Evolutionary conservation across 768 basidiomycete genomes (phyloP), one percentile per base, ranked within the genome.

Genomic region (Termitomyces sp.): DNA sequence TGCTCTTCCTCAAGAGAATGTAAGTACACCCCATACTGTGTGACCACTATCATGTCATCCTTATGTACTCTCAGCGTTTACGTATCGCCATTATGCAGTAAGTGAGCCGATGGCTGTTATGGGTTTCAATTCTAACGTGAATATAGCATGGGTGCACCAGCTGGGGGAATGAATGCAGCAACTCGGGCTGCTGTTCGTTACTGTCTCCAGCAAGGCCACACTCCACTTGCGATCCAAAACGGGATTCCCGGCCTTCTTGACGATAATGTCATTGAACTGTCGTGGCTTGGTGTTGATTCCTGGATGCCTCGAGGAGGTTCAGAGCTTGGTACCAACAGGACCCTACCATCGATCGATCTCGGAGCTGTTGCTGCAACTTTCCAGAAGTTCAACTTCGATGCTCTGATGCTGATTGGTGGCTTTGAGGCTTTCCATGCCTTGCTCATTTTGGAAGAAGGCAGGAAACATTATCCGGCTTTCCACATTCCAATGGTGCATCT

Each of bases 91-190:
- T 94, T 56, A 85, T 93, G 75, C 91, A 93, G 91, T 91, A 73
- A 74, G 88, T 68, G n/a, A n/a, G 40, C 5, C 16, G 6, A 11
- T 46, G n/a, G n/a, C n/a, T n/a, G 13, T 52, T 22, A 4, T 25
- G 23, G 7, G n/a, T 9, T 31, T 15, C 25, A 27, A 31, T 11
- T 7, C 25, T 54, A 31, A 62, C 36, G n/a, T 48, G 47, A 15
- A 22, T 54, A 53, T 44, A 96, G 94, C 65, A 86, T 94, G 65
- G 96, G 97, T 49, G 97, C 97, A 0, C 96, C 97, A 7, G 96
- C 97, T 3, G 96, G 96, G 44, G 97, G 97, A 10, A 98, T 98
- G 93, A 98, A 98, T 67, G 95, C 96, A 1, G 97, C 96, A 0
- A 97, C 94, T 1, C 89, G 96, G 33, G 88, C 94, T 23, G 94